Conservation (phyloP, 2,329 filamentous ascomycete genomes). For the Aspergillus quadricinctus region DNA sequence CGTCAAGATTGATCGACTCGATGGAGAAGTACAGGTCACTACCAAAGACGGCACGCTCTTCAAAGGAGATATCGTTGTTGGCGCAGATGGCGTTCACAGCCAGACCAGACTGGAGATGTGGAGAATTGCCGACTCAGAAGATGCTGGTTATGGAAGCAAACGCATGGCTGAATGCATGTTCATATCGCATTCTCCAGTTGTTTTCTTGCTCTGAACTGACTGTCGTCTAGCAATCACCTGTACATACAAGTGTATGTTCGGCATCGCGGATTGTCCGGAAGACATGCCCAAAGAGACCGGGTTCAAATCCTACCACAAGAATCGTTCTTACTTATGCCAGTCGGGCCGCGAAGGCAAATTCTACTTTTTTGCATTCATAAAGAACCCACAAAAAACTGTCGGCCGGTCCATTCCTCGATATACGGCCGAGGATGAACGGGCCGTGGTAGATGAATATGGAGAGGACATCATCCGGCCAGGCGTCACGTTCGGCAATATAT, state of each 20-base stretch:
- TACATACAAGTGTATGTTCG: conserved; percentile 19
- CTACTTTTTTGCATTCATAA: conserved; percentile 19
- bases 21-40: conserved; percentile 23
- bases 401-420: conserved; percentile 25
- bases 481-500: conserved; percentile 34
- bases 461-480: conserved; percentile 23
- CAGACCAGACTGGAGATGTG: conserved; percentile 33
- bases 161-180: too few species aligned
- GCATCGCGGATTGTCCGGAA: conserved; percentile 12
- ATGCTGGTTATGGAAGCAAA: too few species aligned
- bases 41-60: conserved; percentile 33
- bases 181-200: too few species aligned
- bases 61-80: conserved; percentile 36
- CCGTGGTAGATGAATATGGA: conserved; percentile 20
- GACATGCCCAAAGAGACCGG: conserved; percentile 1
- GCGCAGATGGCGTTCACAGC: conserved; percentile 44
- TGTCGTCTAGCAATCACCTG: conserved; percentile 11
- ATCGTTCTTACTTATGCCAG: conserved; percentile 14
- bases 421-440: conserved; percentile 29
- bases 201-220: too few species aligned
- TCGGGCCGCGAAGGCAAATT: conserved; percentile 4
- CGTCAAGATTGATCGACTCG: conserved; percentile 8
- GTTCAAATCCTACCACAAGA: conserved; percentile 8
- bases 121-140: background rate
- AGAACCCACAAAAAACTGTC: conserved; percentile 18